Percentiles rank a stretch among this genome's conserved stretches.
phyloP scores from a whole-genome alignment of 441 rosid species.

The Arabidopsis hybrid region DNA sequence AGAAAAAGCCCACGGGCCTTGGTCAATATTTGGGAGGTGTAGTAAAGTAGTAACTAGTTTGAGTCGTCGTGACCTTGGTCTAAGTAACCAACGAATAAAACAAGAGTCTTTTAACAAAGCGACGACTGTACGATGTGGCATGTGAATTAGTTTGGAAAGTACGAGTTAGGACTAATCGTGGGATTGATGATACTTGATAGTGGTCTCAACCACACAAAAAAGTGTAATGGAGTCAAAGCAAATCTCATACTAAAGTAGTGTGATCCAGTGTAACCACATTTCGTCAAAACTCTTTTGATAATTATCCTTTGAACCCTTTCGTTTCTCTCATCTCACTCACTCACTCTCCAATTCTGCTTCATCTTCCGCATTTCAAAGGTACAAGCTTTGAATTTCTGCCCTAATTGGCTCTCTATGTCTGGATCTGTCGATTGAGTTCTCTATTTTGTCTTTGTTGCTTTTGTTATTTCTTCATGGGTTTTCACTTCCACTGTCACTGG shows the following conservation, averaged over 20 bases:
- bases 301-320: slow-evolving; percentile 10
- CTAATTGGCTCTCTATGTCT: neutral
- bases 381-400: slow-evolving; percentile 23
- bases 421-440: slow-evolving; percentile 33
- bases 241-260: slow-evolving; percentile 17
- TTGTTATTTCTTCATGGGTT: slow-evolving; percentile 2
- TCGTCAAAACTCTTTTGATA: neutral
- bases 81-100: neutral
- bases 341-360: neutral
- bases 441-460: neutral
- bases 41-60: neutral
- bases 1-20: neutral
- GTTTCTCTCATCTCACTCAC: neutral
- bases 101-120: neutral
- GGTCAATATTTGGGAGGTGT: neutral
- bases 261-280: neutral
- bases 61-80: neutral
- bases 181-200: neutral
- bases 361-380: slow-evolving; percentile 23
- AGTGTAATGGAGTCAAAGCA: neutral
- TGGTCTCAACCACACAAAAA: slow-evolving; percentile 9
- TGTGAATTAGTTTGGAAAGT: neutral
- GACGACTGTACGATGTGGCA: slow-evolving; percentile 3
- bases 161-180: neutral
- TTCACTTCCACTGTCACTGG: neutral